Conservation (phyloP, 495 filamentous ascomycete species). For the Xylaria palmicola region DNA sequence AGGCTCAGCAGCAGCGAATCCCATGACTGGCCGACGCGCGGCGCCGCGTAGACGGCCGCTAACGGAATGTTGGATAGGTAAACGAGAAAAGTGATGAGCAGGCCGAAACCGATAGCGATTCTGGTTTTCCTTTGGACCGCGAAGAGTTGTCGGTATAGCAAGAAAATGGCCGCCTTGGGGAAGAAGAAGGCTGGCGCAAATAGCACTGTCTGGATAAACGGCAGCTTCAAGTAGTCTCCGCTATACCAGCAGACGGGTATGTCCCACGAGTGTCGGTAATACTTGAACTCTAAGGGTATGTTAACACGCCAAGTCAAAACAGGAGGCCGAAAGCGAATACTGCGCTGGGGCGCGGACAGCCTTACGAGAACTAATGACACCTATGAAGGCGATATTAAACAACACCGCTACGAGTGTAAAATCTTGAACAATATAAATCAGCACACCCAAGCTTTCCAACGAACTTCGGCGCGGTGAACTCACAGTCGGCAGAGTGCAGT, state of each 20-base stretch:
- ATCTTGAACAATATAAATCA: not conserved
- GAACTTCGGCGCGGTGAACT: not conserved
- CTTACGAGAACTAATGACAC: conserved; percentile 1
- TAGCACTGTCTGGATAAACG: conserved; percentile 9
- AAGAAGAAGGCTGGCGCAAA: conserved; percentile 11
- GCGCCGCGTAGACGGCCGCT: conserved; percentile 4
- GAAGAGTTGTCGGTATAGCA: conserved; percentile 19
- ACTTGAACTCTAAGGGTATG: conserved; percentile 9
- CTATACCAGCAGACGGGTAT: conserved; percentile 17
- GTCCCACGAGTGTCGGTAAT: conserved; percentile 17
- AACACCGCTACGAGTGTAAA: not conserved
- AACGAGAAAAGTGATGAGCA: conserved; percentile 7
- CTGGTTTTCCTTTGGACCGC: not conserved
- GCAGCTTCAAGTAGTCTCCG: conserved; percentile 1
- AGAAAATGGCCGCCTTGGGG: conserved; percentile 19
- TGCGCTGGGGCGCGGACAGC: no score
- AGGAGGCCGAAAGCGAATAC: no score
- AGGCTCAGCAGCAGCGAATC: conserved; percentile 6
- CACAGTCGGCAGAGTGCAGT: not conserved
- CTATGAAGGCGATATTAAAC: not conserved
- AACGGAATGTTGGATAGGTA: conserved; percentile 12
- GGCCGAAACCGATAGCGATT: conserved; percentile 10
- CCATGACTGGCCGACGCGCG: conserved; percentile 13
- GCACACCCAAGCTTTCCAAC: not conserved
- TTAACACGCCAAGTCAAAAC: not conserved